A percentile compares a stretch with the other conserved stretches of the same genome.
phyloP scores from a whole-genome alignment of 345 rosid species.

The Eucalyptus erythrocorys region DNA sequence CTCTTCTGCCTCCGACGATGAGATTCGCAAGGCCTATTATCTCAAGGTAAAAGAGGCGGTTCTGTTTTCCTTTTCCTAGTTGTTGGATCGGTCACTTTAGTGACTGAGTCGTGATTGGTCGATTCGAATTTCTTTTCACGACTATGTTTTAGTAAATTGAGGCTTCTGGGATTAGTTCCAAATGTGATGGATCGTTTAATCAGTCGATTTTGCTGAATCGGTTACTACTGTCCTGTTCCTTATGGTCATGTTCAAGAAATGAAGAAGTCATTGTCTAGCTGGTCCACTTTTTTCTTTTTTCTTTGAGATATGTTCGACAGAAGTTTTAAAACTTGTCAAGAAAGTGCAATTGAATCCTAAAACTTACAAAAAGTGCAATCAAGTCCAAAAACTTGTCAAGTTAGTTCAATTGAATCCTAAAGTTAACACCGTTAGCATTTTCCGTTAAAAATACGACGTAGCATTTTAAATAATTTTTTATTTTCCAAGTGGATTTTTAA shows the following conservation, averaged over 20 bases:
- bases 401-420: too few relatives aligned
- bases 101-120: not conserved
- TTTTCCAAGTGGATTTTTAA: too few relatives aligned
- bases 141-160: not conserved
- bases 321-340: too few relatives aligned
- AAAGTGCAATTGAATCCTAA: too few relatives aligned
- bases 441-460: too few relatives aligned
- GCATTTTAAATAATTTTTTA: too few relatives aligned
- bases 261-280: not conserved
- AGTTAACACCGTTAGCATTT: too few relatives aligned
- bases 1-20: conserved; percentile 49
- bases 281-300: not conserved
- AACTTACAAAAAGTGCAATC: too few relatives aligned
- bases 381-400: too few relatives aligned
- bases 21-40: conserved; percentile 60
- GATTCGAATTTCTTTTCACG: not conserved
- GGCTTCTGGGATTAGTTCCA: not conserved
- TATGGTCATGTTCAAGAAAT: not conserved
- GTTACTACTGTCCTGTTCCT: not conserved
- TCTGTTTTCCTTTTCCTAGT: not conserved
- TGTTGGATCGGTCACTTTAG: not conserved
- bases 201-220: not conserved
- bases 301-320: too few relatives aligned
- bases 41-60: conserved; percentile 23
- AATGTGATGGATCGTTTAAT: not conserved